These are phyloP conservation scores for Cladophialophora carrionii DNA, from an alignment of 2,329 filamentous ascomycete genomes.

Conservation along the genomic window DNA sequence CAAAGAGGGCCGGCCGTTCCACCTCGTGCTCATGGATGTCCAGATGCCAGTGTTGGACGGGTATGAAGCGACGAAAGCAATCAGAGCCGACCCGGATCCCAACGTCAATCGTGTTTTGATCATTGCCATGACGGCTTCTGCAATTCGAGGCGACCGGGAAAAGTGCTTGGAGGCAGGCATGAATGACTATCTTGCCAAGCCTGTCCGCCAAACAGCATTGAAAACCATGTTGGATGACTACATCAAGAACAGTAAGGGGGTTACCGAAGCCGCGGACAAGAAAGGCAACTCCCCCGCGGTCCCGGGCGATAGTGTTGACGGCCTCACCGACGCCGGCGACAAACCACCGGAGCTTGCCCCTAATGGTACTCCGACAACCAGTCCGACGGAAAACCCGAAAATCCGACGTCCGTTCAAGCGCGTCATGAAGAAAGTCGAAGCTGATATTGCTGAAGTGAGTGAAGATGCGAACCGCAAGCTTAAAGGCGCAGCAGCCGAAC, in stretches of 20 bases:
- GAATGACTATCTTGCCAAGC: conserved; percentile 97
- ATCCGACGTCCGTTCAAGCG: conserved; percentile 31
- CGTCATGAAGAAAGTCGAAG: conserved; percentile 34
- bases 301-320: conserved; percentile 29
- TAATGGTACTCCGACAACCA: conserved; percentile 16
- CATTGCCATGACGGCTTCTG: conserved; percentile 95
- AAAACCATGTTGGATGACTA: conserved; percentile 79
- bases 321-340: conserved; percentile 9
- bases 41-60: conserved; percentile 56
- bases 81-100: conserved; percentile 67
- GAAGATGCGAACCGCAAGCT: conserved; percentile 11
- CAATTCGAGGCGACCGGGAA: conserved; percentile 90
- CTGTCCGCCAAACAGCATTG: conserved; percentile 84
- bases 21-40: conserved; percentile 55
- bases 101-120: conserved; percentile 82
- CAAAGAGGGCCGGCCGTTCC: conserved; percentile 45
- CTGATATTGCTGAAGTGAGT: conserved; percentile 17
- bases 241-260: conserved; percentile 45
- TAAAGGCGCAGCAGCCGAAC: background rate
- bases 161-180: conserved; percentile 95
- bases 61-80: conserved; percentile 54
- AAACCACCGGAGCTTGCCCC: conserved; percentile 13
- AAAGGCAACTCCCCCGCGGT: conserved; percentile 9
- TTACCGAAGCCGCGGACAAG: conserved; percentile 16
- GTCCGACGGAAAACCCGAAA: conserved; percentile 29